Evolutionary conservation across 176 grass and related monocot species (phyloP), one percentile per base, ranked within the genome.

Genomic region (Musa schizocarpa): DNA sequence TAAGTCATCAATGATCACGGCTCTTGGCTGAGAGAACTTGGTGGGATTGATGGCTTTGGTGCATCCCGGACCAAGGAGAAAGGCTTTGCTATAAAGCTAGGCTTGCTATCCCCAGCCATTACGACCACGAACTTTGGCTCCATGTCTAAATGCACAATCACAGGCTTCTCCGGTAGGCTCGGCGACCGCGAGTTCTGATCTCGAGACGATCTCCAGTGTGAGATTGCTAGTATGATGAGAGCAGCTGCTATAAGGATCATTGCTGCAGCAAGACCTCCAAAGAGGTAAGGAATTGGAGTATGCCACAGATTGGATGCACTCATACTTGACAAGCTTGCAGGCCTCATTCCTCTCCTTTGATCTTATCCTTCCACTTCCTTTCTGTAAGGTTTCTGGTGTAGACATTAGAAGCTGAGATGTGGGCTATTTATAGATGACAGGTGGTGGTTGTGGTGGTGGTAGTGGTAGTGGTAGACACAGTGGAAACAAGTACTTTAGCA

Each of bases 21-120:
- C 29, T 34, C 29, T 22, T 22, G 22, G 22, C 22, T 22, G 22
- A 22, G 22, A 22, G 22, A 22, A 22, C 22, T 22, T 22, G 22
- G 22, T 22, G 22, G 22, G 22, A 22, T 22, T 22, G 22, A 22
- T 0, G 22, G 22, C 22, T 22, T 22, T 34, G 29, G 29, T 5
- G 29, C 29, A 34, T 57, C 16, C 54, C 5, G 13, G 17, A 11
- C 62, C 9, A 24, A 66, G n/a, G 63, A 66, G 63, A 20, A 25
- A 61, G 75, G 75, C 50, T 67, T 77, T 16, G 75, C 75, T 9
- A 77, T 53, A 61, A 26, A 77, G 12, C 58, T 67, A 53, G 75
- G 57, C 49, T 77, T 19, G 13, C 63, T 24, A 25, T 77, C 23
- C 24, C 75, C 75, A 49, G 75, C 75, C 75, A 77, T 77, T 59